phyloP scores from a whole-genome alignment of 805 yeast species.

The Metschnikowia cubensis region DNA sequence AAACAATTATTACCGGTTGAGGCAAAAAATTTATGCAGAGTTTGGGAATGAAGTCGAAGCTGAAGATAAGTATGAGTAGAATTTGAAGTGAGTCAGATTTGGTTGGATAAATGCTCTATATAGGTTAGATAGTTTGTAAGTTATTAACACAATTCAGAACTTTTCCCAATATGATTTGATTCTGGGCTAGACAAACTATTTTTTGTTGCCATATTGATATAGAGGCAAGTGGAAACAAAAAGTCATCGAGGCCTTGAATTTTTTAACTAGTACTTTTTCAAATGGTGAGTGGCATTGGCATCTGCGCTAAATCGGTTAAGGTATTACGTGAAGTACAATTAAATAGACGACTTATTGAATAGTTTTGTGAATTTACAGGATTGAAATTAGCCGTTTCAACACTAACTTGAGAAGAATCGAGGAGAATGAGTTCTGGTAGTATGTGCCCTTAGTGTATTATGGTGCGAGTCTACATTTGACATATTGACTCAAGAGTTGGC shows the following conservation, averaged over 20 bases:
- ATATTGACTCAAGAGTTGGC: background rate
- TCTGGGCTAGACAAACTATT: too few species aligned
- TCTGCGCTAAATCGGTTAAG: background rate
- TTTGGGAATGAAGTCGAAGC: background rate
- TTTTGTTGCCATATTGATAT: too few species aligned
- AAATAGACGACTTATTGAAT: background rate
- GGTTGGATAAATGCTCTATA: background rate
- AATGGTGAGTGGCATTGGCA: background rate
- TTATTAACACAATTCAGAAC: too few species aligned
- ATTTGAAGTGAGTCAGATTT: background rate
- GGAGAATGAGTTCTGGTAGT: background rate
- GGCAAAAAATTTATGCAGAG: conserved; percentile 41
- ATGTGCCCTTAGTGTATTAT: background rate
- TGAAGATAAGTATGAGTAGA: background rate
- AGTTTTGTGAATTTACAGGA: background rate
- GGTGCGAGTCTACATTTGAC: background rate
- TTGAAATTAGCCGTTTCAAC: background rate
- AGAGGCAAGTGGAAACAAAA: background rate
- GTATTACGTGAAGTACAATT: background rate
- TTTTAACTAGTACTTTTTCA: background rate
- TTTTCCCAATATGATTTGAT: too few species aligned
- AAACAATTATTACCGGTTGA: conserved; percentile 52
- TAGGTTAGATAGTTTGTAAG: too few species aligned
- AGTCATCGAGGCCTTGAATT: background rate
- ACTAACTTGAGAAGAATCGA: background rate